These are phyloP conservation scores for Eutrema japonicum DNA, from an alignment of 345 rosid genomes.

Conservation along the genomic window DNA sequence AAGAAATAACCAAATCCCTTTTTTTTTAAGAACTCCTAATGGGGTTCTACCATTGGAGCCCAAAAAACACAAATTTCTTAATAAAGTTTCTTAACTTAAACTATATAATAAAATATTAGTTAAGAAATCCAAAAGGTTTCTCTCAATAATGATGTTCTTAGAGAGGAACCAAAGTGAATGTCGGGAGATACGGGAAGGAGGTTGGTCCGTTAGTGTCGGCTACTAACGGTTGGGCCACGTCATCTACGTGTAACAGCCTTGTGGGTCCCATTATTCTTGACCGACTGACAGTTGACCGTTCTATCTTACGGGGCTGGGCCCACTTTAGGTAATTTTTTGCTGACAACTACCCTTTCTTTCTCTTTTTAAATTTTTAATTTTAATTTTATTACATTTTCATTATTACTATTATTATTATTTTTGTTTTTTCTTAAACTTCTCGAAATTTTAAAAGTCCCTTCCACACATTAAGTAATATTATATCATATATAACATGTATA, in stretches of 20 bases:
- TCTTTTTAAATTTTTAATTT: neutral
- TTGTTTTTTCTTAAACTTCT: neutral
- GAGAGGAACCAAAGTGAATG: slow-evolving; percentile 33
- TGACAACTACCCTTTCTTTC: slow-evolving; percentile 34
- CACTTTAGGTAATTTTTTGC: slow-evolving; percentile 27
- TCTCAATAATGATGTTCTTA: neutral
- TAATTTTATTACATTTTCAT: neutral
- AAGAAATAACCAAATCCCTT: neutral
- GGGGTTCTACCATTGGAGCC: no score
- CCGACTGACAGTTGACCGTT: slow-evolving; percentile 41
- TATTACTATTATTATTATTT: neutral
- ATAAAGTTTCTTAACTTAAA: no score
- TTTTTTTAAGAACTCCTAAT: no score
- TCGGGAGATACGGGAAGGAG: slow-evolving; percentile 32
- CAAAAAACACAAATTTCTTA: no score
- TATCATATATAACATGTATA: neutral
- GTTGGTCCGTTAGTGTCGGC: slow-evolving; percentile 45
- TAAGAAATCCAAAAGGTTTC: no score
- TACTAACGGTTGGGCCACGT: slow-evolving; percentile 43
- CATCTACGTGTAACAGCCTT: slow-evolving; percentile 11
- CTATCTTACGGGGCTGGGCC: neutral
- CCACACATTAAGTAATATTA: neutral
- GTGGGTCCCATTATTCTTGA: slow-evolving; percentile 26
- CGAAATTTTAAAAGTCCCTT: no score
- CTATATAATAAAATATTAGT: no score